phyloP scores from a whole-genome alignment of 805 yeast species.

The Kuraishia ogatae region DNA sequence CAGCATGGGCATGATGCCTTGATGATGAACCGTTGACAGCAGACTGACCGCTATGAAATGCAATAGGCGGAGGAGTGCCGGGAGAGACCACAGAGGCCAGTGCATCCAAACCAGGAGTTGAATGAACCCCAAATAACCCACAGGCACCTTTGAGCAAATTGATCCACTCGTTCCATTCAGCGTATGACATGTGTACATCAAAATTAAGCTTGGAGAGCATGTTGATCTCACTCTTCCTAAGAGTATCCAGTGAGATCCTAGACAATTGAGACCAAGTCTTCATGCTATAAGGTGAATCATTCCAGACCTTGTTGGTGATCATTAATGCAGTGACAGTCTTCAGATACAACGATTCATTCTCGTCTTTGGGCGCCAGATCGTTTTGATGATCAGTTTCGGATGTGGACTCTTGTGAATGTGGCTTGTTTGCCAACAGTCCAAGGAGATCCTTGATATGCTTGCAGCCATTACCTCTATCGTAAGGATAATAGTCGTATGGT shows the following conservation, averaged over 20 bases:
- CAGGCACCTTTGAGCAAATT: not conserved
- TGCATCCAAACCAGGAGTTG: constrained; percentile 20
- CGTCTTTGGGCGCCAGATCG: not conserved
- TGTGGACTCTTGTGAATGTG: not conserved
- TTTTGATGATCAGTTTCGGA: not conserved
- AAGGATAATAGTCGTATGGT: not conserved
- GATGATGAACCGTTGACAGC: not conserved
- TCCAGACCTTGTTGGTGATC: constrained; percentile 3
- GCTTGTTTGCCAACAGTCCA: not conserved
- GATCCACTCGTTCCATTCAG: not conserved
- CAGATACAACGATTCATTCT: not conserved
- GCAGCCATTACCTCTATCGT: not conserved
- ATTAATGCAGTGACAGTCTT: constrained; percentile 1
- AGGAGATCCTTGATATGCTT: not conserved
- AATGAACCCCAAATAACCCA: not conserved
- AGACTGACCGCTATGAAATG: not conserved
- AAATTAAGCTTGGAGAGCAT: not conserved
- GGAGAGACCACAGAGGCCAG: not conserved
- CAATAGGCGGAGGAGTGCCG: not conserved
- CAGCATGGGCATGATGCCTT: not conserved
- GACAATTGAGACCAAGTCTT: constrained; percentile 4
- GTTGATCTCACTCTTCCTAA: constrained; percentile 1
- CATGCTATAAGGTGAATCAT: constrained; percentile 3
- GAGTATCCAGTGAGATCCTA: not conserved
- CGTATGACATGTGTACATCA: not conserved